A percentile compares a stretch with the other conserved stretches of the same genome.
Evolutionary conservation across 768 basidiomycete species (phyloP).

Genomic region (Russula olivacea): DNA sequence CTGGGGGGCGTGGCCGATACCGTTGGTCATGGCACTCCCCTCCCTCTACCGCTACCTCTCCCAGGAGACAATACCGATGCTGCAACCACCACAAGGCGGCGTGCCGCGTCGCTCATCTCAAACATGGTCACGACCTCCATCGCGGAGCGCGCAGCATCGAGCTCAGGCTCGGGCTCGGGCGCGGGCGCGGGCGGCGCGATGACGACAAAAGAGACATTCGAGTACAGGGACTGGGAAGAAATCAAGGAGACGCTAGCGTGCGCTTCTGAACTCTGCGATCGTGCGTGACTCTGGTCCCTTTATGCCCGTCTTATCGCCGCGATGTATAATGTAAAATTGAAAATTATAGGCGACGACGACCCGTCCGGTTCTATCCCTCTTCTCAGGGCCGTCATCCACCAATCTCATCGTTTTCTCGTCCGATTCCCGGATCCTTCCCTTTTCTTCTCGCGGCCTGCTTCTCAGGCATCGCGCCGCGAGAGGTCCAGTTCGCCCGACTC

Average conservation of each 20-base stretch:
- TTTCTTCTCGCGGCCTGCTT: slow-evolving; percentile 32
- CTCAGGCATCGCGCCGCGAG: background rate
- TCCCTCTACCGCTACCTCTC: background rate
- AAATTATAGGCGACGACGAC: slow-evolving; percentile 34
- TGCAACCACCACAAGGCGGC: background rate
- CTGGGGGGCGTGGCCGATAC: too few species aligned
- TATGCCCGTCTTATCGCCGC: slow-evolving; percentile 1
- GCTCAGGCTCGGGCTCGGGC: background rate
- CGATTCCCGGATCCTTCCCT: slow-evolving; percentile 52
- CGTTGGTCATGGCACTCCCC: background rate
- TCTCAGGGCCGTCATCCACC: slow-evolving; percentile 58
- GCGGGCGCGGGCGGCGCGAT: background rate
- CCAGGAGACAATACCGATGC: background rate
- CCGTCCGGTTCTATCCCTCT: slow-evolving; percentile 46
- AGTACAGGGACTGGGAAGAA: slow-evolving; percentile 53
- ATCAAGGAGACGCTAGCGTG: slow-evolving; percentile 55
- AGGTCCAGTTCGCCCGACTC: background rate
- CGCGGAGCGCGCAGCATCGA: slow-evolving; percentile 2
- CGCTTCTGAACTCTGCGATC: slow-evolving; percentile 54
- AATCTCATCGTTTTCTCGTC: slow-evolving; percentile 58
- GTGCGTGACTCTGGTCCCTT: slow-evolving; percentile 33
- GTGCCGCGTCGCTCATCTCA: background rate
- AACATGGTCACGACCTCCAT: slow-evolving; percentile 23
- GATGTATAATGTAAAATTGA: background rate
- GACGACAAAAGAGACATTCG: slow-evolving; percentile 2